These are phyloP conservation scores for Ceratobasidium sp. DNA, from an alignment of 1,284 basidiomycete species.

Conservation along the genomic window DNA sequence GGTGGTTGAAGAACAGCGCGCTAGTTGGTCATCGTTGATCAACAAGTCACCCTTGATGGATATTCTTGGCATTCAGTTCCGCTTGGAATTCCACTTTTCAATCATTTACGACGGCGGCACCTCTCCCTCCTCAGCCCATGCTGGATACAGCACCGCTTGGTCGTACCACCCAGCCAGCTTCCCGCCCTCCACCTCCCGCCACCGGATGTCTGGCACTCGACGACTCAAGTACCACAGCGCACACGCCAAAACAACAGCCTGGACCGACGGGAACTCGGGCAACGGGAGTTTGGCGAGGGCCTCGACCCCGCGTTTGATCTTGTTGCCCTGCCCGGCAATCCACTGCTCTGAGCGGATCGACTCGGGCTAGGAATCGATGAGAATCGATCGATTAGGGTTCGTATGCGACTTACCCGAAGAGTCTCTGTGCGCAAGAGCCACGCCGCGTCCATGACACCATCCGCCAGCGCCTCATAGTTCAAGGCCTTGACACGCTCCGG, in stretches of 20 bases:
- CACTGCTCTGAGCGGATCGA: constrained; percentile 14
- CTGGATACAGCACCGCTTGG: constrained; percentile 22
- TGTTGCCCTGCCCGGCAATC: constrained; percentile 22
- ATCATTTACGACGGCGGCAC: constrained; percentile 24
- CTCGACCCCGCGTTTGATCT: constrained; percentile 29
- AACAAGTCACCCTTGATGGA: constrained; percentile 1
- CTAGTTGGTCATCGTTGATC: background rate
- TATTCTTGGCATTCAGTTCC: constrained; percentile 3
- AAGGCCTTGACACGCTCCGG: constrained; percentile 24
- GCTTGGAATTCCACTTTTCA: background rate
- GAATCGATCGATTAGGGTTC: background rate
- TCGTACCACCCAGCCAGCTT: constrained; percentile 22
- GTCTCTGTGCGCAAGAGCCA: constrained; percentile 22
- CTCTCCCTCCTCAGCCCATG: constrained; percentile 39
- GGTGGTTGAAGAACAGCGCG: too few species aligned
- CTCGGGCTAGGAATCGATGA: background rate
- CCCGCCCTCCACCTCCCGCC: constrained; percentile 15
- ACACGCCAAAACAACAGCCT: constrained; percentile 14
- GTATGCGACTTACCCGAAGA: background rate
- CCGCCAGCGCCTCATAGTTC: constrained; percentile 33
- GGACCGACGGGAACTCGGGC: constrained; percentile 38
- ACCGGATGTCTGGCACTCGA: constrained; percentile 10
- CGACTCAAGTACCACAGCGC: constrained; percentile 33
- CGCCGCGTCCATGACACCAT: constrained; percentile 28
- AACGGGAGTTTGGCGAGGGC: constrained; percentile 16